These are phyloP conservation scores for Penicillium pancosmium DNA, from an alignment of 495 filamentous ascomycete genomes.

Conservation along the genomic window DNA sequence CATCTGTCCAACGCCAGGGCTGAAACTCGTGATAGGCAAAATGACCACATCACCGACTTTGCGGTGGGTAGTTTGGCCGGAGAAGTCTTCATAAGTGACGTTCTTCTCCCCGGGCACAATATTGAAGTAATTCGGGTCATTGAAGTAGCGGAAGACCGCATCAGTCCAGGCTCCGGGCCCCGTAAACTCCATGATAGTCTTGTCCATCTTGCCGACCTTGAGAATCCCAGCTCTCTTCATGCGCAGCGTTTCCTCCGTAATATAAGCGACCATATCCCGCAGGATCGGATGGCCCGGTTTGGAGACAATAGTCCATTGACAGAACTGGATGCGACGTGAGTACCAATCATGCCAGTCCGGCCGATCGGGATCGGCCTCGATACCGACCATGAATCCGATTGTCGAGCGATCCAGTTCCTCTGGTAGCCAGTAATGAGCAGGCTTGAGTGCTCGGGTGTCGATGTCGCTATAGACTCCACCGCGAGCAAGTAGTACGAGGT, in stretches of 20 bases:
- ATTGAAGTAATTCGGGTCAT: slow-evolving; percentile 87
- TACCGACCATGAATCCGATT: slow-evolving; percentile 86
- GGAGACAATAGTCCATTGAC: slow-evolving; percentile 97
- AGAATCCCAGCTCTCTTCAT: slow-evolving; percentile 73
- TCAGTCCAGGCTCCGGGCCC: slow-evolving; percentile 97
- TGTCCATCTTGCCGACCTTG: slow-evolving; percentile 62
- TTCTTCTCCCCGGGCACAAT: slow-evolving; percentile 67
- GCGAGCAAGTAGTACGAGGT: slow-evolving; percentile 88
- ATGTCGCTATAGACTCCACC: slow-evolving; percentile 98
- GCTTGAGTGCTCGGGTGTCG: slow-evolving; percentile 82
- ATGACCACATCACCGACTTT: slow-evolving; percentile 95
- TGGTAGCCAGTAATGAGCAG: slow-evolving; percentile 87
- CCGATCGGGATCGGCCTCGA: slow-evolving; percentile 94
- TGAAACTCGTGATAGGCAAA: slow-evolving; percentile 95
- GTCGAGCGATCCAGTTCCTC: slow-evolving; percentile 70
- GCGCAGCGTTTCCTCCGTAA: slow-evolving; percentile 79
- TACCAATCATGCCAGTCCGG: slow-evolving; percentile 96
- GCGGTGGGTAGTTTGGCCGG: slow-evolving; percentile 75
- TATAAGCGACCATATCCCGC: slow-evolving; percentile 80
- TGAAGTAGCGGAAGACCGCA: slow-evolving; percentile 88
- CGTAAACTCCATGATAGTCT: slow-evolving; percentile 93
- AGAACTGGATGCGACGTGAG: slow-evolving; percentile 93
- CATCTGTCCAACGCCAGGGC: slow-evolving; percentile 93
- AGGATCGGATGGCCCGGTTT: slow-evolving; percentile 95
- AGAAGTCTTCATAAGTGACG: slow-evolving; percentile 88